A percentile compares a stretch with the other conserved stretches of the same genome.
phyloP scores from a whole-genome alignment of 1,284 basidiomycete species.

The Pascua sp. region DNA sequence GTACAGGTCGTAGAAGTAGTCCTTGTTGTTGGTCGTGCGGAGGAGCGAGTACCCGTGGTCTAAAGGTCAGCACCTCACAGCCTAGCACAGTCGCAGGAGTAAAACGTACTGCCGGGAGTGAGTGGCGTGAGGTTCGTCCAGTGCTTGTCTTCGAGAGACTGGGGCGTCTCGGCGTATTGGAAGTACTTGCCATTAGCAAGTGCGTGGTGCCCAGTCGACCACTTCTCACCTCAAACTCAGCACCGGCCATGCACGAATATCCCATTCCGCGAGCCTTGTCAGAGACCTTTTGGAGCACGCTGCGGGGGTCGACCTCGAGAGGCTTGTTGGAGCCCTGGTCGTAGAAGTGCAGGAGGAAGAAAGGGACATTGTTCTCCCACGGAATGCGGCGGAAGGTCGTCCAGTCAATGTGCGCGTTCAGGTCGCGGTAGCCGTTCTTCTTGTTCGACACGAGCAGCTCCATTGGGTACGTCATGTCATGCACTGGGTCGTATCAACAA shows the following conservation, averaged over 20 bases:
- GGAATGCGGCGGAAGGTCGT: constrained; percentile 80
- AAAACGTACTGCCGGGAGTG: constrained; percentile 78
- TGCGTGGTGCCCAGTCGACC: neutral
- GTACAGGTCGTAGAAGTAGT: constrained; percentile 86
- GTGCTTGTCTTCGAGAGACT: constrained; percentile 69
- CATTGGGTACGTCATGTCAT: constrained; percentile 73
- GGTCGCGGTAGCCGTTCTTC: constrained; percentile 84
- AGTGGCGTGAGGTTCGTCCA: constrained; percentile 71
- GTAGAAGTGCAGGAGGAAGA: constrained; percentile 87
- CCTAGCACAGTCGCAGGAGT: constrained; percentile 2
- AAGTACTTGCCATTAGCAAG: constrained; percentile 64
- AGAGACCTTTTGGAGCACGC: constrained; percentile 64
- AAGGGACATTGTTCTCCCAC: constrained; percentile 87
- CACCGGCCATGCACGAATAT: constrained; percentile 68
- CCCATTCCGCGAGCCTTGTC: constrained; percentile 53
- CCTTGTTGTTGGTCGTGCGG: constrained; percentile 78
- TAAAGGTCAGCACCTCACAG: constrained; percentile 36
- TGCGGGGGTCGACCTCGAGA: constrained; percentile 77
- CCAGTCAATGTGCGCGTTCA: constrained; percentile 78
- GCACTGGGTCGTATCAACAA: constrained; percentile 44
- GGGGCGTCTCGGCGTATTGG: constrained; percentile 86
- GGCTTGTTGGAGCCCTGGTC: constrained; percentile 76
- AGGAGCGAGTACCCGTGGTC: constrained; percentile 93
- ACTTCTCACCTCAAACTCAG: constrained; percentile 80
- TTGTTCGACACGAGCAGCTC: constrained; percentile 88